Conservation (phyloP, 331 rosid genomes). For the Pyracantha coccinea region DNA sequence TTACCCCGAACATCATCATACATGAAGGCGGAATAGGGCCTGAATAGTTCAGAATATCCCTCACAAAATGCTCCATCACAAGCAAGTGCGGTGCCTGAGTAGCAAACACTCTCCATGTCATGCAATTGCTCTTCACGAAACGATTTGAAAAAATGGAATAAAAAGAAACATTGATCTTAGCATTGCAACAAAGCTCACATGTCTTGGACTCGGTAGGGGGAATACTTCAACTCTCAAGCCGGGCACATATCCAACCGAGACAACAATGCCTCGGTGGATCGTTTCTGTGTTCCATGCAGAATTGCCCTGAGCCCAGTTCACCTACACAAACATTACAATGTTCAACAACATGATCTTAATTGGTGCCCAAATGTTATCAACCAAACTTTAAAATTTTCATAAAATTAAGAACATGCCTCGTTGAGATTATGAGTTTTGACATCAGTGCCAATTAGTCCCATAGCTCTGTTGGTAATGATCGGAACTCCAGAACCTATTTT, state of each 20-base stretch:
- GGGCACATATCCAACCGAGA: constrained; percentile 49
- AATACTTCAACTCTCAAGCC: constrained; percentile 43
- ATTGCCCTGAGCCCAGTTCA: neutral
- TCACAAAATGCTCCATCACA: constrained; percentile 29
- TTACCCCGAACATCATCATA: constrained; percentile 54
- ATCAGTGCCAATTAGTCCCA: constrained; percentile 8
- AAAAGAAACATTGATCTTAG: neutral
- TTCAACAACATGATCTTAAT: neutral
- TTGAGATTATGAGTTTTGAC: neutral
- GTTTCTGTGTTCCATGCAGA: neutral
- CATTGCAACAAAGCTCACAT: constrained; percentile 9
- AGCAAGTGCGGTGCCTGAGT: constrained; percentile 21
- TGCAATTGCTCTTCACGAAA: neutral
- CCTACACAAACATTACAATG: neutral
- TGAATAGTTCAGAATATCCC: constrained; percentile 36
- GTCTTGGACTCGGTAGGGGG: constrained; percentile 17
- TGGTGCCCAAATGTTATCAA: too few species aligned
- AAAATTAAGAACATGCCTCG: constrained; percentile 8
- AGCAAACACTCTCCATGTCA: neutral
- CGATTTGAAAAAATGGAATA: neutral
- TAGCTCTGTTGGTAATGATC: constrained; percentile 1
- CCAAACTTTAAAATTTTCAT: neutral
- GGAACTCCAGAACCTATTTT: constrained; percentile 1
- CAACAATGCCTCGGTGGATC: constrained; percentile 31
- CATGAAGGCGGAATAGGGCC: constrained; percentile 29